phyloP scores from a whole-genome alignment of 257 asterid species.

The Thymus quinquecostatus region DNA sequence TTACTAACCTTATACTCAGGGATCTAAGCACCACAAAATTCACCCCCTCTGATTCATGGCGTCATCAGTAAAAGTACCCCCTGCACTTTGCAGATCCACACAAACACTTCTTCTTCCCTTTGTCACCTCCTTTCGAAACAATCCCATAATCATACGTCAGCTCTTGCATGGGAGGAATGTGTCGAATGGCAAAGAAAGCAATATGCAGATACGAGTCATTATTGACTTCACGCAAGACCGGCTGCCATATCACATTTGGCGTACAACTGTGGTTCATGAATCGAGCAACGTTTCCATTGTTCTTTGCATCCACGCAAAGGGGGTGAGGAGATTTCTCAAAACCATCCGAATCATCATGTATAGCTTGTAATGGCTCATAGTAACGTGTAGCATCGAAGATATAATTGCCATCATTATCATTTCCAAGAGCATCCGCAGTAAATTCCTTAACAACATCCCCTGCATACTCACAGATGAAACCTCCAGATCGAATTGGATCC shows the following conservation, averaged over 20 bases:
- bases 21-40: slow-evolving; percentile 31
- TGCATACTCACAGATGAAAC: slow-evolving; percentile 87
- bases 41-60: background rate
- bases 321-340: slow-evolving; percentile 61
- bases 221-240: slow-evolving; percentile 71
- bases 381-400: slow-evolving; percentile 79
- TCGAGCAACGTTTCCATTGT: slow-evolving; percentile 83
- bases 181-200: slow-evolving; percentile 81
- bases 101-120: slow-evolving; percentile 70
- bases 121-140: slow-evolving; percentile 53
- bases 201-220: slow-evolving; percentile 63
- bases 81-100: slow-evolving; percentile 79
- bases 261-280: slow-evolving; percentile 96
- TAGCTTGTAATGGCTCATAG: slow-evolving; percentile 59
- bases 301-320: slow-evolving; percentile 67
- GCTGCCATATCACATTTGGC: slow-evolving; percentile 85
- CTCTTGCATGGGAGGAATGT: slow-evolving; percentile 97
- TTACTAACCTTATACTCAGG: slow-evolving; percentile 37
- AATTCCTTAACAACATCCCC: slow-evolving; percentile 68
- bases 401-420: slow-evolving; percentile 52
- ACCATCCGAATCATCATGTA: slow-evolving; percentile 44
- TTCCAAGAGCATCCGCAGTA: slow-evolving; percentile 44
- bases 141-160: slow-evolving; percentile 82
- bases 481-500: slow-evolving; percentile 90
- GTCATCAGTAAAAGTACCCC: slow-evolving; percentile 68